These are phyloP conservation scores for Phenoliferia sp. DNA, from an alignment of 1,284 basidiomycete species.

Conservation along the genomic window DNA sequence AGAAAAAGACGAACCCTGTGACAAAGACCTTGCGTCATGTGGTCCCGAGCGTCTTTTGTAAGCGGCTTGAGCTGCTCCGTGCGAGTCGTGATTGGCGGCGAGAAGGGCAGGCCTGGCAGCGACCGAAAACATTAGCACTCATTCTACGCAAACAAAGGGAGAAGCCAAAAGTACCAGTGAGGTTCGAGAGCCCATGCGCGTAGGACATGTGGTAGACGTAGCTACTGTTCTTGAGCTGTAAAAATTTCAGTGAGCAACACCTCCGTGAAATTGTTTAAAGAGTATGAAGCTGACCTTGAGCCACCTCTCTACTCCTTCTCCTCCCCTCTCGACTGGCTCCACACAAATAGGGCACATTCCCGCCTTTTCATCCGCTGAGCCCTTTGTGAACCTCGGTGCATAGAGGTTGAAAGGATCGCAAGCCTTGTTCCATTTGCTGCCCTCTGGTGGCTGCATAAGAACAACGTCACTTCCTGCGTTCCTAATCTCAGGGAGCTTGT, in stretches of 20 bases:
- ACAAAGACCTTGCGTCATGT: constrained; percentile 64
- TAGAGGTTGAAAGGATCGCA: constrained; percentile 56
- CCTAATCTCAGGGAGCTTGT: background rate
- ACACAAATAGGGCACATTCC: constrained; percentile 72
- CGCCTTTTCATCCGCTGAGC: constrained; percentile 60
- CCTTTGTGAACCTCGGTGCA: constrained; percentile 69
- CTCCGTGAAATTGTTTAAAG: too few species aligned
- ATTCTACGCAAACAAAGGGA: background rate
- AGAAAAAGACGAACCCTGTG: constrained; percentile 54
- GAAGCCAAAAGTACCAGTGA: constrained; percentile 47
- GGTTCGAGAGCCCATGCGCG: constrained; percentile 47
- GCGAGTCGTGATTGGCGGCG: constrained; percentile 64
- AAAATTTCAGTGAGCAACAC: constrained; percentile 7
- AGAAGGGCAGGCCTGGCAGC: constrained; percentile 60
- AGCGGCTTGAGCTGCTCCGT: constrained; percentile 46
- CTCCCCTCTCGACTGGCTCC: constrained; percentile 58
- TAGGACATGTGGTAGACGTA: constrained; percentile 67
- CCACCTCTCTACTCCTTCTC: constrained; percentile 61
- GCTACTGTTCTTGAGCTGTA: constrained; percentile 30
- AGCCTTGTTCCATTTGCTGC: constrained; percentile 29
- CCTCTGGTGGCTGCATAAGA: constrained; percentile 17
- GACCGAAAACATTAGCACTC: constrained; percentile 31
- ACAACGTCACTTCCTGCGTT: background rate
- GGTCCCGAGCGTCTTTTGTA: constrained; percentile 55
- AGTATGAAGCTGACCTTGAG: constrained; percentile 58